These are phyloP conservation scores for Claviceps humidiphila DNA, from an alignment of 2,329 filamentous ascomycete species.

Conservation along the genomic window DNA sequence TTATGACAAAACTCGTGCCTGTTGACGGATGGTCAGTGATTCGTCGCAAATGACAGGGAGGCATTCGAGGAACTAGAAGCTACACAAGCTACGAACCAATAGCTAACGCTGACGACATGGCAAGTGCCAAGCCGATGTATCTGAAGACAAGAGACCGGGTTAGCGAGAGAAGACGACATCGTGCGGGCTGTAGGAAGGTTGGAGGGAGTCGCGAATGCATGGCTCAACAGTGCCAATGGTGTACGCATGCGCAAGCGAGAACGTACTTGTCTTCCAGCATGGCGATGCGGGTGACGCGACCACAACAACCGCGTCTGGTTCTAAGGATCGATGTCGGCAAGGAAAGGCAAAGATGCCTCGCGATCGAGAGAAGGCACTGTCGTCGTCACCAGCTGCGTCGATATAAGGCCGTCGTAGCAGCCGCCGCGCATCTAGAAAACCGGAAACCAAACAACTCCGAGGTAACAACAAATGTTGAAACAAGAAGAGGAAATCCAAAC, in stretches of 20 bases:
- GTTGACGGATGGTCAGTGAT: constrained; percentile 12
- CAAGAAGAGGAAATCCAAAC: background rate
- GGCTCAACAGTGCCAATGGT: background rate
- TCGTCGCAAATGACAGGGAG: background rate
- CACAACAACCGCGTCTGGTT: background rate
- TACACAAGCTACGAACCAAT: constrained; percentile 47
- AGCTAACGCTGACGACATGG: constrained; percentile 60
- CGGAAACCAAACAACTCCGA: background rate
- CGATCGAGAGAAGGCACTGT: background rate
- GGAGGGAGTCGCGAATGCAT: background rate
- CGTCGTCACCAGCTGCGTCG: constrained; percentile 2
- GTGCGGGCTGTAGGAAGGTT: background rate
- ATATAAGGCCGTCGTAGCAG: background rate
- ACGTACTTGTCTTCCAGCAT: constrained; percentile 29
- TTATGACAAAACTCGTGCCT: constrained; percentile 97
- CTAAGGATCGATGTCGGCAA: background rate
- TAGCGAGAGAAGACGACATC: background rate
- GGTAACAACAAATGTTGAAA: background rate
- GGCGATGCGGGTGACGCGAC: constrained; percentile 4
- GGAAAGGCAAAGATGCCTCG: background rate
- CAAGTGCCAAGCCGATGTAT: constrained; percentile 64
- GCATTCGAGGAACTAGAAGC: too few relatives aligned
- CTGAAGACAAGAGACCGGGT: constrained; percentile 26
- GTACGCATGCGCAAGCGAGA: background rate
- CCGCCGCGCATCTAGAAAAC: background rate